Percentiles rank a stretch among this genome's conserved stretches.
Conservation (phyloP, 176 grass and related monocot species). For the Zoysia japonica region DNA sequence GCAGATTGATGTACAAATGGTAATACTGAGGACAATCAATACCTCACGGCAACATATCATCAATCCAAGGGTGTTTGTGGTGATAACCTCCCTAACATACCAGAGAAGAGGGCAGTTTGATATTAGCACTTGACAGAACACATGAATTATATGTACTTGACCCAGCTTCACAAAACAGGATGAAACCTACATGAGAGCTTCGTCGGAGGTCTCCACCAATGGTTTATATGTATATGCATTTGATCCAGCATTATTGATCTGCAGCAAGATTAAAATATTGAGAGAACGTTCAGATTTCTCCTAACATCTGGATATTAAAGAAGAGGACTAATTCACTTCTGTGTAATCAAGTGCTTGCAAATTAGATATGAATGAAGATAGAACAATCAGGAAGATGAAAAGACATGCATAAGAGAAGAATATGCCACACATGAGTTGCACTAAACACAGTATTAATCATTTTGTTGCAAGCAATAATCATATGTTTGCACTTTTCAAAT, state of each 20-base stretch:
- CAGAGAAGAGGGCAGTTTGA: constrained; percentile 22
- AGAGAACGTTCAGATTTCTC: background rate
- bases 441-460: constrained; percentile 12
- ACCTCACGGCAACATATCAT: constrained; percentile 98
- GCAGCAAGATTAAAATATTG: constrained; percentile 32
- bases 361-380: background rate
- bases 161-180: constrained; percentile 24
- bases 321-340: background rate
- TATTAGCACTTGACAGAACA: background rate
- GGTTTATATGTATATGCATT: constrained; percentile 97
- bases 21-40: constrained; percentile 41
- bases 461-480: constrained; percentile 1
- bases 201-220: constrained; percentile 87
- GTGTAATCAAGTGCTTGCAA: background rate
- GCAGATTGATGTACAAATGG: constrained; percentile 16
- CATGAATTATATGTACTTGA: background rate
- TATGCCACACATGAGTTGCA: constrained; percentile 1
- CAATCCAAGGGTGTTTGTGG: constrained; percentile 91
- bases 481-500: constrained; percentile 3
- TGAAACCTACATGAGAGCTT: constrained; percentile 84
- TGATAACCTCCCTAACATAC: constrained; percentile 83
- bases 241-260: constrained; percentile 99
- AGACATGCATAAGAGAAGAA: background rate
- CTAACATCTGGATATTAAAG: background rate
- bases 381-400: constrained; percentile 26